Evolutionary conservation across 148 eudicot genomes (phyloP).

Genomic region (Rhododendron ovatum): DNA sequence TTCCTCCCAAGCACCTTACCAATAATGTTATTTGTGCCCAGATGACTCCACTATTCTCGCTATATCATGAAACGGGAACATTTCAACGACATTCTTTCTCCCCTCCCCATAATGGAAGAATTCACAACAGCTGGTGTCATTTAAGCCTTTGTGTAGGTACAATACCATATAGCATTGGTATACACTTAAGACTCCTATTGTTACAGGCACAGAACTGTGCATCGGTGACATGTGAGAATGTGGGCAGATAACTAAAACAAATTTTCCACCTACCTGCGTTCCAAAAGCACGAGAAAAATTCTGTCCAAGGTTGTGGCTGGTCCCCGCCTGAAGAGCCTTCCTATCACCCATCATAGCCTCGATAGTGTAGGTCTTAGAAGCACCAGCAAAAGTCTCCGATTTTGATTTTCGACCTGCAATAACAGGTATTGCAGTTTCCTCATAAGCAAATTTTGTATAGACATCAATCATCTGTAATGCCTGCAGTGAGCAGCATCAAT

Average conservation of each 20-base stretch:
- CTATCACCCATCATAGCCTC: constrained; percentile 99
- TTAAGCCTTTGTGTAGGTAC: not conserved
- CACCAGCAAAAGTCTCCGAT: constrained; percentile 98
- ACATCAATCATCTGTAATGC: constrained; percentile 93
- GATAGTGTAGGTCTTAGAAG: constrained; percentile 83
- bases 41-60: not conserved
- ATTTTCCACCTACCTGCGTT: constrained; percentile 54
- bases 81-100: not conserved
- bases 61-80: not conserved
- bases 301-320: constrained; percentile 99
- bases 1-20: not conserved
- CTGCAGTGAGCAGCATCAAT: constrained; percentile 47
- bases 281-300: constrained; percentile 97
- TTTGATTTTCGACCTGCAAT: constrained; percentile 93
- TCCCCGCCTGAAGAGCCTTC: constrained; percentile 98
- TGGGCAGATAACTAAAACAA: not conserved
- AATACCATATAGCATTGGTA: not conserved
- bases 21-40: not conserved
- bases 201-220: not conserved
- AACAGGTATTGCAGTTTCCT: constrained; percentile 98
- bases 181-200: not conserved
- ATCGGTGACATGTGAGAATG: not conserved
- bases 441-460: constrained; percentile 87
- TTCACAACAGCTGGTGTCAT: not conserved
- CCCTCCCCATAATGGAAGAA: not conserved